phyloP scores from a whole-genome alignment of 306 rosid species.

The Cicer cuneatum region DNA sequence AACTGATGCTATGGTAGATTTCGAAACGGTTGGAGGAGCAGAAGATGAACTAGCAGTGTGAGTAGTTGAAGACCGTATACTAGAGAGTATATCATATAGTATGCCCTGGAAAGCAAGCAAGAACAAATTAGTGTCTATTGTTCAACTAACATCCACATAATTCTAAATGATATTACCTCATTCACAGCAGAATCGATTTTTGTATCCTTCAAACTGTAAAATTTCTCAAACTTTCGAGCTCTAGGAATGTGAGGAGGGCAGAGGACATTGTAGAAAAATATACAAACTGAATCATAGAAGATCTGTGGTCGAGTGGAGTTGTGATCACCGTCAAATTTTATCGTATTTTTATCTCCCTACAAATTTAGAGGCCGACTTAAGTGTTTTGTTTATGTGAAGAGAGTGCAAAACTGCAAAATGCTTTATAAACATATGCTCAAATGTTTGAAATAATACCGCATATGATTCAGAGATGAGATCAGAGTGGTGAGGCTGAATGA shows the following conservation, averaged over 20 bases:
- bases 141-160: slow-evolving; percentile 32
- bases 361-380: slow-evolving; percentile 44
- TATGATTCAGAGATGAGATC: slow-evolving; percentile 74
- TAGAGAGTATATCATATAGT: slow-evolving; percentile 69
- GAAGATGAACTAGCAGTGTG: slow-evolving; percentile 88
- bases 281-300: slow-evolving; percentile 83
- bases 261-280: slow-evolving; percentile 90
- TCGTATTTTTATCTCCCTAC: slow-evolving; percentile 87
- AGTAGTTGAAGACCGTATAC: slow-evolving; percentile 61
- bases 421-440: neutral
- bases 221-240: slow-evolving; percentile 70
- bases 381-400: slow-evolving; percentile 17
- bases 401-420: slow-evolving; percentile 19
- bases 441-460: slow-evolving; percentile 59
- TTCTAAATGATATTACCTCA: slow-evolving; percentile 61
- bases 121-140: slow-evolving; percentile 25
- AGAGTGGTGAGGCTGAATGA: slow-evolving; percentile 82
- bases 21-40: slow-evolving; percentile 60
- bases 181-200: slow-evolving; percentile 67
- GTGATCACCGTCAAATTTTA: slow-evolving; percentile 92
- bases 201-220: slow-evolving; percentile 74
- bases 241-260: slow-evolving; percentile 75
- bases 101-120: slow-evolving; percentile 59
- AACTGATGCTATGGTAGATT: slow-evolving; percentile 52
- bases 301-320: slow-evolving; percentile 95